Percentiles rank a stretch among this genome's conserved stretches.
phyloP scores from a whole-genome alignment of 208 protist species.

The Angomonas deanei region DNA sequence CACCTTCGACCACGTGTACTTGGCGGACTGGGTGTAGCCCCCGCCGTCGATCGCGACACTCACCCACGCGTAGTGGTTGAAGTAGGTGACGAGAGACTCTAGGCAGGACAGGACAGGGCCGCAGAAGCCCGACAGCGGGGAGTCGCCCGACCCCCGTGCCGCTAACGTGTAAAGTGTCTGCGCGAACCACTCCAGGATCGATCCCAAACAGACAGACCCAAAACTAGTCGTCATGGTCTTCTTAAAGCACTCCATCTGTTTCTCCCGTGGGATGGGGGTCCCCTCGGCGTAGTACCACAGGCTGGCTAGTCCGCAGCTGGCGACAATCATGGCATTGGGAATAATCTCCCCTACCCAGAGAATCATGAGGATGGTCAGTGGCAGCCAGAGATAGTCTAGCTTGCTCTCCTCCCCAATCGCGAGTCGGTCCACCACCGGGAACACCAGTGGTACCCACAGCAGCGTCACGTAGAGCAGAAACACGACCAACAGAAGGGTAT shows the following conservation, averaged over 20 bases:
- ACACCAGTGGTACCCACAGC: neutral
- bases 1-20: constrained; percentile 55
- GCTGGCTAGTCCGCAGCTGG: neutral
- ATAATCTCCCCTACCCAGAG: neutral
- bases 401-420: neutral
- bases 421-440: neutral
- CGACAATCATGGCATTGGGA: neutral
- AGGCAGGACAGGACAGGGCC: constrained; percentile 38
- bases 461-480: neutral
- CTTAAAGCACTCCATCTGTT: neutral
- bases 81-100: constrained; percentile 65
- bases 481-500: neutral
- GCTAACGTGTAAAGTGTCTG: neutral
- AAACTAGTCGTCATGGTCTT: constrained; percentile 64
- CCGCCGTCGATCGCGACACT: constrained; percentile 87
- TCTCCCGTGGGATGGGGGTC: neutral
- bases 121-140: neutral
- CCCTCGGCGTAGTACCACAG: neutral
- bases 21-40: constrained; percentile 70
- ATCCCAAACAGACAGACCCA: constrained; percentile 86
- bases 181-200: constrained; percentile 59
- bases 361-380: neutral
- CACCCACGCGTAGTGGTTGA: constrained; percentile 88
- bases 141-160: neutral
- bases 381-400: neutral